Percentiles rank a stretch among this genome's conserved stretches.
Evolutionary conservation across 1,284 basidiomycete species (phyloP).

Genomic region (Kwoniella shivajii): DNA sequence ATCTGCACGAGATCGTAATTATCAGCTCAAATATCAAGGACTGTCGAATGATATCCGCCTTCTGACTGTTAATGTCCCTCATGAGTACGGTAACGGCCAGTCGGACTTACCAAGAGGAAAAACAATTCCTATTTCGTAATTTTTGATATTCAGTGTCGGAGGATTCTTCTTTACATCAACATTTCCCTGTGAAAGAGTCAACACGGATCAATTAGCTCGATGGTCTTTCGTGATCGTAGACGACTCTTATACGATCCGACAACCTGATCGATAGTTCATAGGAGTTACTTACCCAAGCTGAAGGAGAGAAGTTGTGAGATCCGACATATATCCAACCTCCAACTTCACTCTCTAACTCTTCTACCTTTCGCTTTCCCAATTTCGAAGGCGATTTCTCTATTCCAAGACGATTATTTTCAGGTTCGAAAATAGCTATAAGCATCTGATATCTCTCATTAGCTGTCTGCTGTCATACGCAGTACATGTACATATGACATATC

Average conservation of each 20-base stretch:
- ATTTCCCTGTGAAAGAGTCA: conserved; percentile 39
- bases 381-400: conserved; percentile 6
- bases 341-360: conserved; percentile 27
- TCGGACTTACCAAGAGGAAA: conserved; percentile 50
- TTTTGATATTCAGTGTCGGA: conserved; percentile 35
- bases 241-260: too few species aligned
- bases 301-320: conserved; percentile 49
- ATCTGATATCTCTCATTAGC: conserved; percentile 41
- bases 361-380: conserved; percentile 35
- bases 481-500: too few species aligned
- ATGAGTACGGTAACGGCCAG: too few species aligned
- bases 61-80: too few species aligned
- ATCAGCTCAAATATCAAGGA: too few species aligned
- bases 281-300: conserved; percentile 45
- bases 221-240: too few species aligned
- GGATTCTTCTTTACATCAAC: conserved; percentile 41
- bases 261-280: too few species aligned
- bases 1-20: conserved; percentile 22
- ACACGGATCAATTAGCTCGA: not conserved
- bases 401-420: conserved; percentile 24
- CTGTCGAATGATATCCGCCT: too few species aligned
- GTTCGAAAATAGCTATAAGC: conserved; percentile 46
- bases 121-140: conserved; percentile 54
- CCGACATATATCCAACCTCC: conserved; percentile 53
- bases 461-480: not conserved